phyloP scores from a whole-genome alignment of 2,329 filamentous ascomycete genomes.

The Hypoxylon sp. region DNA sequence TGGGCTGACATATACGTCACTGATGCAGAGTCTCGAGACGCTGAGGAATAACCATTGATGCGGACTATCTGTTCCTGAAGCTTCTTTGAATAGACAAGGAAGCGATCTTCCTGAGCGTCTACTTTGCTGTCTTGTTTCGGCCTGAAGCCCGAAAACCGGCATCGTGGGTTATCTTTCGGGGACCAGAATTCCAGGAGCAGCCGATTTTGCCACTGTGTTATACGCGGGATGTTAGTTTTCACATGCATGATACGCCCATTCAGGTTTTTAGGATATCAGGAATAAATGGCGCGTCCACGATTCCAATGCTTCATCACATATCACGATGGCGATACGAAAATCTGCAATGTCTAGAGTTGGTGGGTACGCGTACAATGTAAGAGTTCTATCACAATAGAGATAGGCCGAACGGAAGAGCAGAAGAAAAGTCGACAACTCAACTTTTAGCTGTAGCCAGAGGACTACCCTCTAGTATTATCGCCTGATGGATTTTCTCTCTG shows the following conservation, averaged over 20 bases:
- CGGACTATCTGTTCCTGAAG: background rate
- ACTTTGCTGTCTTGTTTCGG: slow-evolving; percentile 8
- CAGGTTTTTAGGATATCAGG: background rate
- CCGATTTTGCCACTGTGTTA: background rate
- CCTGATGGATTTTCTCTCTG: background rate
- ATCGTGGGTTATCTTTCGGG: background rate
- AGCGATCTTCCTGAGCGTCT: slow-evolving; percentile 11
- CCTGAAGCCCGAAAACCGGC: slow-evolving; percentile 20
- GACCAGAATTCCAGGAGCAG: slow-evolving; percentile 3
- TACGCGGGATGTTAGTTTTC: slow-evolving; percentile 8
- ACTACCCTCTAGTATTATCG: background rate
- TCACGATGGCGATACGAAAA: slow-evolving; percentile 5
- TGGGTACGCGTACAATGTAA: background rate
- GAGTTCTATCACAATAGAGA: background rate
- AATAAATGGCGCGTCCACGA: slow-evolving; percentile 7
- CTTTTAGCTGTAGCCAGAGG: no score
- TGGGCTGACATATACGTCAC: slow-evolving; percentile 27
- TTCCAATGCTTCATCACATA: background rate
- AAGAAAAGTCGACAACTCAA: background rate
- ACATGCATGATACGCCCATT: slow-evolving; percentile 3
- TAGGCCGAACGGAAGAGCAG: slow-evolving; percentile 3
- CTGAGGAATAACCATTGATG: slow-evolving; percentile 8
- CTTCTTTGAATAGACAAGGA: background rate
- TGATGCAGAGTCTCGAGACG: slow-evolving; percentile 3
- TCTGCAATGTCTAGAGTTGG: background rate